phyloP scores from a whole-genome alignment of 2,329 filamentous ascomycete genomes.

The Nigrospora osmanthi region DNA sequence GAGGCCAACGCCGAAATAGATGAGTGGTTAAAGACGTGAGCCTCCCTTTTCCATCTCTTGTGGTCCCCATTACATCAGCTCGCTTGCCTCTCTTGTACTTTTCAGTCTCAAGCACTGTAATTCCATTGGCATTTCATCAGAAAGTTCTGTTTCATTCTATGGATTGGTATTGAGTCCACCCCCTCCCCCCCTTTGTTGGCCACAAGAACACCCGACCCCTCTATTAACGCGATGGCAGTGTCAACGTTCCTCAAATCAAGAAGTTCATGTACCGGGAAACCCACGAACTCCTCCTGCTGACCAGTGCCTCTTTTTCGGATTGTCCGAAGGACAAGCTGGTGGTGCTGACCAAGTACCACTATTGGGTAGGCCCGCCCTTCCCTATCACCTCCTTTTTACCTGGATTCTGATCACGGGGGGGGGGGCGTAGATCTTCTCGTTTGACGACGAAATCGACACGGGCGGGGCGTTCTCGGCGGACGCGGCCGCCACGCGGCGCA shows the following conservation, averaged over 20 bases:
- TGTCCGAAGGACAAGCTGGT: slow-evolving; percentile 19
- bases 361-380: slow-evolving; percentile 11
- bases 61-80: not conserved
- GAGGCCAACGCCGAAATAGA: slow-evolving; percentile 17
- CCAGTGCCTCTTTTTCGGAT: slow-evolving; percentile 17
- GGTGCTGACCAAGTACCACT: slow-evolving; percentile 16
- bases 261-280: slow-evolving; percentile 17
- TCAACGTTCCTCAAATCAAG: slow-evolving; percentile 16
- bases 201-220: too few species aligned
- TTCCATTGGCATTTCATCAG: not conserved
- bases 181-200: too few species aligned
- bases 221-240: slow-evolving; percentile 8
- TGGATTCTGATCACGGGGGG: too few species aligned
- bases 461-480: slow-evolving; percentile 19
- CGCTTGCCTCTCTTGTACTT: not conserved
- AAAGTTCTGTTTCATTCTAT: not conserved
- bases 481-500: slow-evolving; percentile 12
- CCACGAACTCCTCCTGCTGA: slow-evolving; percentile 17
- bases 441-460: slow-evolving; percentile 20
- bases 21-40: slow-evolving; percentile 17
- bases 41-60: not conserved
- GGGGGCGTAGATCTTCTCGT: slow-evolving; percentile 15
- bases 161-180: not conserved
- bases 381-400: not conserved
- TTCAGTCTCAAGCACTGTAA: too few species aligned